Conservation (phyloP, 768 basidiomycete genomes). For the Podaxis sp. region DNA sequence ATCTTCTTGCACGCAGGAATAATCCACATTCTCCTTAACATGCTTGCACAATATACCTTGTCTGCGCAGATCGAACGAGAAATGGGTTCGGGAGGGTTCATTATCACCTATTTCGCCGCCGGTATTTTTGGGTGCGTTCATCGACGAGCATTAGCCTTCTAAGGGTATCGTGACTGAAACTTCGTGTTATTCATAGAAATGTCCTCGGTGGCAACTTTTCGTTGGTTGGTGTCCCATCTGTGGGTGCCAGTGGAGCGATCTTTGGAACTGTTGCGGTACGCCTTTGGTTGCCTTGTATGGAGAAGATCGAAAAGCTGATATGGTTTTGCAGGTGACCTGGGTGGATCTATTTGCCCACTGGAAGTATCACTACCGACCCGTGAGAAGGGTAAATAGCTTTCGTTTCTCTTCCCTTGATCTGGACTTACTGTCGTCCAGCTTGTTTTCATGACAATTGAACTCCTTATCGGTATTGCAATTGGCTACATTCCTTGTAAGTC, state of each 20-base stretch:
- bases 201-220: constrained; percentile 93
- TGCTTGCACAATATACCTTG: constrained; percentile 82
- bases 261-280: constrained; percentile 82
- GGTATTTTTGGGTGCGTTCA: constrained; percentile 83
- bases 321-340: constrained; percentile 59
- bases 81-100: constrained; percentile 86
- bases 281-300: constrained; percentile 4
- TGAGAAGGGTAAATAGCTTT: constrained; percentile 58
- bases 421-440: constrained; percentile 45
- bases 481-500: constrained; percentile 79
- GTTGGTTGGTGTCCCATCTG: constrained; percentile 81
- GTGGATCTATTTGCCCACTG: constrained; percentile 92
- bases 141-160: background rate
- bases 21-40: constrained; percentile 87
- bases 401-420: background rate
- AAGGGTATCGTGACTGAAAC: background rate
- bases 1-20: constrained; percentile 96
- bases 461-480: constrained; percentile 82
- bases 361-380: constrained; percentile 83
- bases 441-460: constrained; percentile 80
- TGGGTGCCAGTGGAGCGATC: constrained; percentile 92
- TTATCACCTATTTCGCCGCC: constrained; percentile 84
- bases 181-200: constrained; percentile 45
- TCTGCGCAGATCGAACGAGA: constrained; percentile 86
- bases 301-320: background rate